Percentiles rank a stretch among this genome's conserved stretches.
Evolutionary conservation across 192 early-diverging fungal genomes (phyloP).

Genomic region (Coemansia reversa): DNA sequence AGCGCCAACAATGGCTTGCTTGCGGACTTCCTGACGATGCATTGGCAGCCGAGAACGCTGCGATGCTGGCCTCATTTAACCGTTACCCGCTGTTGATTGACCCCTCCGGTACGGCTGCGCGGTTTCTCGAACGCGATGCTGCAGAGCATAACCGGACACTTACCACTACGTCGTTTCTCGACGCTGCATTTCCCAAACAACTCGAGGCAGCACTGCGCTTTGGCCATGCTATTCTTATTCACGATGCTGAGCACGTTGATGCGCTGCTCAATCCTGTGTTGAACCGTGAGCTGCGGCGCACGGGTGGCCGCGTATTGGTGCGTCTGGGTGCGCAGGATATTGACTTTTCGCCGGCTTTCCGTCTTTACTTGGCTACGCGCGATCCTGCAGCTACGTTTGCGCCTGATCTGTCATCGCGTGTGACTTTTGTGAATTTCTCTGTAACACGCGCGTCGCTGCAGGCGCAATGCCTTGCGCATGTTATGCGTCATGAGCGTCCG

Average conservation of each 20-base stretch:
- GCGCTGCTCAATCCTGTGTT: constrained; percentile 97
- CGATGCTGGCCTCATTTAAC: constrained; percentile 93
- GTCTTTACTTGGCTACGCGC: constrained; percentile 89
- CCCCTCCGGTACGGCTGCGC: constrained; percentile 90
- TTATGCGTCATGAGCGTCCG: constrained; percentile 91
- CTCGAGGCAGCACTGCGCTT: constrained; percentile 97
- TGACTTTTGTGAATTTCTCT: constrained; percentile 99
- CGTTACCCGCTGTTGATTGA: constrained; percentile 98
- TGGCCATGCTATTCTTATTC: constrained; percentile 94
- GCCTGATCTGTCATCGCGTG: constrained; percentile 95
- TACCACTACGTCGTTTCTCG: constrained; percentile 94
- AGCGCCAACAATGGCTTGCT: constrained; percentile 86
- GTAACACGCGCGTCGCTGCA: constrained; percentile 94
- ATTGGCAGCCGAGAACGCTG: constrained; percentile 96
- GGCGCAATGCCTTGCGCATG: constrained; percentile 95
- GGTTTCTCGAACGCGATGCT: constrained; percentile 75
- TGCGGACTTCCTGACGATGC: constrained; percentile 80
- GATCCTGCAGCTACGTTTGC: constrained; percentile 91
- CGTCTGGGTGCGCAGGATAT: constrained; percentile 97
- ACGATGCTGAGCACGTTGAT: constrained; percentile 97
- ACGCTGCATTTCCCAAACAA: constrained; percentile 95
- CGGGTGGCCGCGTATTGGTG: constrained; percentile 93
- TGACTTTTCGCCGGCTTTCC: constrained; percentile 98
- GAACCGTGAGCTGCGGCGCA: constrained; percentile 94
- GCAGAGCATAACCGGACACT: constrained; percentile 63